phyloP scores from a whole-genome alignment of 2,329 filamentous ascomycete genomes.

The Orbilia javanica region DNA sequence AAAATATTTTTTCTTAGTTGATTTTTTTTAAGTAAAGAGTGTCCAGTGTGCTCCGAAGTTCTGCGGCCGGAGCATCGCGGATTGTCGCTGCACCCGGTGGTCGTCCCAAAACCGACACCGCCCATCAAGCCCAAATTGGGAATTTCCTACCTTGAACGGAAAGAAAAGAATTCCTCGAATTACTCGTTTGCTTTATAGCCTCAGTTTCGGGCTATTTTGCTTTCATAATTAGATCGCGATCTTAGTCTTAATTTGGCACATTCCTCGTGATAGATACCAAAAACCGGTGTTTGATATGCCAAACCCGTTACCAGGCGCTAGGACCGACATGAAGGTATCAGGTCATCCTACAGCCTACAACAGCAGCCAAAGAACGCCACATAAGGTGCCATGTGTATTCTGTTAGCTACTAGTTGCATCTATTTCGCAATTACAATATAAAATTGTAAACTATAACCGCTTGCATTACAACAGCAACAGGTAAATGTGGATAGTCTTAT shows the following conservation, averaged over 20 bases:
- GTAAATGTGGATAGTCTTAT: slow-evolving; percentile 1
- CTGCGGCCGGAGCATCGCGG: slow-evolving; percentile 39
- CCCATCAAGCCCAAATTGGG: slow-evolving; percentile 17
- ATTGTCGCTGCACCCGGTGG: slow-evolving; percentile 12
- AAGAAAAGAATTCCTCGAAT: slow-evolving; percentile 39
- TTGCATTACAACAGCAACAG: slow-evolving; percentile 17
- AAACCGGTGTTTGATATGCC: slow-evolving; percentile 22
- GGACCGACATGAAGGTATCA: slow-evolving; percentile 15
- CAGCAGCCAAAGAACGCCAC: slow-evolving; percentile 12
- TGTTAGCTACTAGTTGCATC: neutral
- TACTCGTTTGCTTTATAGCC: slow-evolving; percentile 3
- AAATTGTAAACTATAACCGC: slow-evolving; percentile 36
- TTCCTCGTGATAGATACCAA: slow-evolving; percentile 23
- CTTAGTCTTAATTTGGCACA: slow-evolving; percentile 28
- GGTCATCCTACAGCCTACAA: slow-evolving; percentile 3
- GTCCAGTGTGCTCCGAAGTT: slow-evolving; percentile 5
- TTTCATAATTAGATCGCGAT: slow-evolving; percentile 29
- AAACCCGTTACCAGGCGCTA: slow-evolving; percentile 19
- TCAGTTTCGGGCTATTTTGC: slow-evolving; percentile 19
- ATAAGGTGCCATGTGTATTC: slow-evolving; percentile 21
- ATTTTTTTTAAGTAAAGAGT: neutral
- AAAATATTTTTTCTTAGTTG: neutral
- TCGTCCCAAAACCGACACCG: slow-evolving; percentile 14
- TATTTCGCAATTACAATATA: slow-evolving; percentile 31
- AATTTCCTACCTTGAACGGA: slow-evolving; percentile 41